Conservation (phyloP, 2,329 filamentous ascomycete species). For the Mollisia scopiformis region DNA sequence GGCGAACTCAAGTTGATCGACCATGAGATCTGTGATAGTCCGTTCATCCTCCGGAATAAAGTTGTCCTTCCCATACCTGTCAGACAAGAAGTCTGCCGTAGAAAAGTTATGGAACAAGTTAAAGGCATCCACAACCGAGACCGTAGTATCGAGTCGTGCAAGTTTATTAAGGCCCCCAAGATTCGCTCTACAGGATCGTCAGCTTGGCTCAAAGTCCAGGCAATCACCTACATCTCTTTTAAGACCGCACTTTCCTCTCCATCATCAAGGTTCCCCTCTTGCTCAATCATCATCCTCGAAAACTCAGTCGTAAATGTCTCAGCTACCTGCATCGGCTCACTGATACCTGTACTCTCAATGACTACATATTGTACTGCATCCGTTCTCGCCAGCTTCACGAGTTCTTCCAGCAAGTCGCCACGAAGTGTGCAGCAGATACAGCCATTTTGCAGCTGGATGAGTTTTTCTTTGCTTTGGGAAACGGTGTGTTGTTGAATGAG, state of each 20-base stretch:
- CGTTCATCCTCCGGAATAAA: conserved; percentile 70
- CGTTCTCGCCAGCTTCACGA: conserved; percentile 64
- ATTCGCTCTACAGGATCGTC: conserved; percentile 42
- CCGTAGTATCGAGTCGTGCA: conserved; percentile 69
- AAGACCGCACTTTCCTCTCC: conserved; percentile 3
- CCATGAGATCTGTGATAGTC: conserved; percentile 75
- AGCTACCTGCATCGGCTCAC: conserved; percentile 73
- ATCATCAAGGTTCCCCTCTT: conserved; percentile 3
- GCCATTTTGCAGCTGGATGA: conserved; percentile 71
- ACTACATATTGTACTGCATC: conserved; percentile 71
- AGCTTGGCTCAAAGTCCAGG: background rate
- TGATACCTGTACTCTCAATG: conserved; percentile 73
- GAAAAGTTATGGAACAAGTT: conserved; percentile 74
- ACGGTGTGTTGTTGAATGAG: conserved; percentile 61
- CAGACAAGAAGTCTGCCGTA: conserved; percentile 68
- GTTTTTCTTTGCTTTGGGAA: conserved; percentile 62
- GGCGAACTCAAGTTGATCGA: conserved; percentile 78
- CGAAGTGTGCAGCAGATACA: conserved; percentile 79
- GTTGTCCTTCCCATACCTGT: conserved; percentile 60
- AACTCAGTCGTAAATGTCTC: conserved; percentile 69
- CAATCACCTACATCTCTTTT: conserved; percentile 17
- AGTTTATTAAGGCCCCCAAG: conserved; percentile 68
- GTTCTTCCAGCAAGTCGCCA: conserved; percentile 70
- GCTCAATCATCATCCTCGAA: conserved; percentile 20
- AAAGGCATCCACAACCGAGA: conserved; percentile 74